Conservation (phyloP, 768 basidiomycete species). For the Steccherinum ochraceum region DNA sequence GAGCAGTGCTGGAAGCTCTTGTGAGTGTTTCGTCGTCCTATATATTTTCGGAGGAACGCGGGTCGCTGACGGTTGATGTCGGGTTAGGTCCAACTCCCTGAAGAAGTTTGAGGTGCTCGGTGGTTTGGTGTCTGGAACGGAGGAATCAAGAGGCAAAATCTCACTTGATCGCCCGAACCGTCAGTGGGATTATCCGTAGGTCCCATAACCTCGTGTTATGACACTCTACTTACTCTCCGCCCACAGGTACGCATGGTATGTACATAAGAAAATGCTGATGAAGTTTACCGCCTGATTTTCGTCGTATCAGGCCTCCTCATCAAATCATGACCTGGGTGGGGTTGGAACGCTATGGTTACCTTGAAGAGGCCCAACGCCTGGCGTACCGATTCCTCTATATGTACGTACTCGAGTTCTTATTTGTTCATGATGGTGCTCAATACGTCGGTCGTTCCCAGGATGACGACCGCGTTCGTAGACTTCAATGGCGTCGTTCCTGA, state of each 20-base stretch:
- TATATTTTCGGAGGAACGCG: slow-evolving; percentile 1
- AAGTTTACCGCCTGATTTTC: neutral
- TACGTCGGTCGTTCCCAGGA: too few species aligned
- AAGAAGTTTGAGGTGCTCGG: slow-evolving; percentile 96
- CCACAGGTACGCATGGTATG: slow-evolving; percentile 62
- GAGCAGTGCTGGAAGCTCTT: slow-evolving; percentile 92
- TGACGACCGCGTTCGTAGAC: slow-evolving; percentile 92
- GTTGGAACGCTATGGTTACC: slow-evolving; percentile 90
- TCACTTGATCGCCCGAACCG: slow-evolving; percentile 95
- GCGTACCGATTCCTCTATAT: slow-evolving; percentile 98
- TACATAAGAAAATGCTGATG: slow-evolving; percentile 4
- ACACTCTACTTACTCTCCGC: neutral
- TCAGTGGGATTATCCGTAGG: slow-evolving; percentile 97
- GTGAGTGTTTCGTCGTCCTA: slow-evolving; percentile 40
- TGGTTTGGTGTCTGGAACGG: slow-evolving; percentile 92
- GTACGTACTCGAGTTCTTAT: slow-evolving; percentile 45
- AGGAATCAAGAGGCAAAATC: slow-evolving; percentile 92
- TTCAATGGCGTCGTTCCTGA: slow-evolving; percentile 98
- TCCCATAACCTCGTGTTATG: slow-evolving; percentile 14
- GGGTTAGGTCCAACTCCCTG: slow-evolving; percentile 67
- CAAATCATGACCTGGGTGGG: slow-evolving; percentile 99
- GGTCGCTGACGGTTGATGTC: slow-evolving; percentile 14
- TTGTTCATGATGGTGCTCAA: neutral
- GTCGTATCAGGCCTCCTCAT: slow-evolving; percentile 73
- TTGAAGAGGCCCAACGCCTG: slow-evolving; percentile 87